Conservation (phyloP, 2,329 filamentous ascomycete species). For the Apiospora aurea region DNA sequence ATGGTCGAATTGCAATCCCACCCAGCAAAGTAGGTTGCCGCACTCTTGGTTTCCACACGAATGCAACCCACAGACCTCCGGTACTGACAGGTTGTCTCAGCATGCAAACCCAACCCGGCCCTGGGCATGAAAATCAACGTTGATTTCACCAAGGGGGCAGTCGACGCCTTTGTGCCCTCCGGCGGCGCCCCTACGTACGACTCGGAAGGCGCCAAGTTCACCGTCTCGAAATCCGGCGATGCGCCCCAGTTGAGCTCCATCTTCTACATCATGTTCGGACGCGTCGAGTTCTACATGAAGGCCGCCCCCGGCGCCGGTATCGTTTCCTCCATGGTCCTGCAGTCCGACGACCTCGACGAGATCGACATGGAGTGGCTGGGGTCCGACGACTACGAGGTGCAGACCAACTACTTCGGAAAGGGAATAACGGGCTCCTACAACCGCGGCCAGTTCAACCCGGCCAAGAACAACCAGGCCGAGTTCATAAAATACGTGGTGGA, state of each 20-base stretch:
- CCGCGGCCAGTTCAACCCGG: conserved; percentile 82
- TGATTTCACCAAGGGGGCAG: conserved; percentile 81
- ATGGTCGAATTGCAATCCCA: conserved; percentile 19
- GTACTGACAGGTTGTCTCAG: conserved; percentile 44
- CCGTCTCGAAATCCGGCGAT: conserved; percentile 79
- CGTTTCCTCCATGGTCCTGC: conserved; percentile 88
- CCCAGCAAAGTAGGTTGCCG: conserved; percentile 23
- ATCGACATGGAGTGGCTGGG: conserved; percentile 98
- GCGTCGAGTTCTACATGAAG: conserved; percentile 84
- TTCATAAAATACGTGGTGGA: conserved; percentile 92
- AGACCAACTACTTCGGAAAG: conserved; percentile 97
- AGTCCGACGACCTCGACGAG: conserved; percentile 92
- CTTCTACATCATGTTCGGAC: conserved; percentile 99
- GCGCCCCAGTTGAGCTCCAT: conserved; percentile 85
- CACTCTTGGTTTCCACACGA: background rate
- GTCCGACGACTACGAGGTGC: conserved; percentile 76
- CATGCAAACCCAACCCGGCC: conserved; percentile 79
- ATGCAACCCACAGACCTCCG: background rate
- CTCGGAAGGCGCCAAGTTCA: conserved; percentile 80
- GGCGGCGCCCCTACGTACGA: conserved; percentile 76
- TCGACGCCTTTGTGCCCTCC: conserved; percentile 77
- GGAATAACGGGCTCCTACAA: conserved; percentile 86
- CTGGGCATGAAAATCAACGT: conserved; percentile 83
- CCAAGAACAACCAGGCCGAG: conserved; percentile 70
- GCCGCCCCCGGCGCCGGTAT: conserved; percentile 89